Conservation (phyloP, 2,329 filamentous ascomycete species). For the Trichoderma endophyticum region DNA sequence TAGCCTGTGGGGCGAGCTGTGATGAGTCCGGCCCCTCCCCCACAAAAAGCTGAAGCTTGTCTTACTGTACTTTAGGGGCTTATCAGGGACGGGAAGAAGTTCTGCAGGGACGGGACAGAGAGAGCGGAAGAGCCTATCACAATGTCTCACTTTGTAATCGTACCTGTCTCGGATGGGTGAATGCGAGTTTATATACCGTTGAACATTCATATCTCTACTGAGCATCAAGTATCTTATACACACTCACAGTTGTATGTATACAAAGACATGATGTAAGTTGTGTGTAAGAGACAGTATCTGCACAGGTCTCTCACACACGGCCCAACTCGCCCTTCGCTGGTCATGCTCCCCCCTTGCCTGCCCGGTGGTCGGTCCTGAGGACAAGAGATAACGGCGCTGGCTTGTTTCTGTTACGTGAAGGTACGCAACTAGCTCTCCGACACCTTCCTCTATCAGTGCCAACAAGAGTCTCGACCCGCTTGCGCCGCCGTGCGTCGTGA, state of each 20-base stretch:
- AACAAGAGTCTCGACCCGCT: conserved; percentile 19
- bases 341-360: conserved; percentile 4
- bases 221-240: not conserved
- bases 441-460: conserved; percentile 20
- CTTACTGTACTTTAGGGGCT: not conserved
- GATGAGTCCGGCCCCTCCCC: conserved; percentile 18
- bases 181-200: not conserved
- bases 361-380: not conserved
- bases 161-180: not conserved
- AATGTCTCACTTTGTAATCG: not conserved
- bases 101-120: not conserved
- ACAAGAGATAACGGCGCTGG: not conserved
- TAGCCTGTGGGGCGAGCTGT: conserved; percentile 19
- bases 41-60: not conserved
- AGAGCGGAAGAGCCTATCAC: not conserved
- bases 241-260: not conserved
- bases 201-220: not conserved
- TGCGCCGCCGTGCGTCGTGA: conserved; percentile 23
- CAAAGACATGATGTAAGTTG: not conserved
- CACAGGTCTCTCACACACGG: not conserved
- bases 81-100: conserved; percentile 22
- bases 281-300: not conserved
- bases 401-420: conserved; percentile 29
- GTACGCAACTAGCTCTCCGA: conserved; percentile 17
- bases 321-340: not conserved